Evolutionary conservation across 2,329 filamentous ascomycete species (phyloP).

Genomic region (Talaromyces atroroseus): DNA sequence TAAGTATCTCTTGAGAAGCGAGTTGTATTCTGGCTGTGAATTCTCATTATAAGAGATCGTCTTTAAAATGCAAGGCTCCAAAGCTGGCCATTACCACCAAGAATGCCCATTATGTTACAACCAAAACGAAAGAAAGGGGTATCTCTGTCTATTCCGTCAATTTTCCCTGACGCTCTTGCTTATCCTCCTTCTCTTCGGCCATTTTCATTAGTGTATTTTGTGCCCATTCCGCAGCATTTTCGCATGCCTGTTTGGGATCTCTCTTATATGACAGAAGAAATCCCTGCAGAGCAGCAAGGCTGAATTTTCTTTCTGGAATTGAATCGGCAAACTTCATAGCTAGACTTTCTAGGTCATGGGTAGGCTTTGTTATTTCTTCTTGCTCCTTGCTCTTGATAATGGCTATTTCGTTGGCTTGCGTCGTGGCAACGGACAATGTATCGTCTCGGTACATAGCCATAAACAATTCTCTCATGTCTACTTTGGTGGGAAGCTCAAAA

Average conservation of each 20-base stretch:
- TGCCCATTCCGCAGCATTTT: slow-evolving; percentile 36
- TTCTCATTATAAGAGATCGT: background rate
- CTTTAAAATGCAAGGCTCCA: background rate
- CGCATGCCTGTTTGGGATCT: slow-evolving; percentile 50
- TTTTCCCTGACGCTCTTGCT: background rate
- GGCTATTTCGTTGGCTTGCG: background rate
- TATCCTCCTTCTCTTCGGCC: slow-evolving; percentile 8
- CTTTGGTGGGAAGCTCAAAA: slow-evolving; percentile 40
- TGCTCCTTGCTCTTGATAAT: slow-evolving; percentile 28
- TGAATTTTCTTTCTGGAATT: slow-evolving; percentile 51
- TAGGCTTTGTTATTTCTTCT: slow-evolving; percentile 26
- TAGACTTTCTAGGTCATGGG: slow-evolving; percentile 23
- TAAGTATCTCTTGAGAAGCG: no score
- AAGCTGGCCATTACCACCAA: background rate
- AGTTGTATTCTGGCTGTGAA: no score
- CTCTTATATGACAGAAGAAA: slow-evolving; percentile 60
- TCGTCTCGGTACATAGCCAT: slow-evolving; percentile 25
- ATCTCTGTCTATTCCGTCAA: background rate
- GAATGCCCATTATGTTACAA: background rate
- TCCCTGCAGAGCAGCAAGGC: slow-evolving; percentile 60
- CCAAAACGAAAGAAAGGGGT: background rate
- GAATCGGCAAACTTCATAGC: slow-evolving; percentile 44
- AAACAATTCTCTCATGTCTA: slow-evolving; percentile 26
- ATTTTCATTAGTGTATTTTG: slow-evolving; percentile 12
- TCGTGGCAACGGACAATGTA: slow-evolving; percentile 17